A percentile compares a stretch with the other conserved stretches of the same genome.
These are phyloP conservation scores for Asterochloris sp. DNA, from an alignment of 139 green algal species.

Conservation along the genomic window DNA sequence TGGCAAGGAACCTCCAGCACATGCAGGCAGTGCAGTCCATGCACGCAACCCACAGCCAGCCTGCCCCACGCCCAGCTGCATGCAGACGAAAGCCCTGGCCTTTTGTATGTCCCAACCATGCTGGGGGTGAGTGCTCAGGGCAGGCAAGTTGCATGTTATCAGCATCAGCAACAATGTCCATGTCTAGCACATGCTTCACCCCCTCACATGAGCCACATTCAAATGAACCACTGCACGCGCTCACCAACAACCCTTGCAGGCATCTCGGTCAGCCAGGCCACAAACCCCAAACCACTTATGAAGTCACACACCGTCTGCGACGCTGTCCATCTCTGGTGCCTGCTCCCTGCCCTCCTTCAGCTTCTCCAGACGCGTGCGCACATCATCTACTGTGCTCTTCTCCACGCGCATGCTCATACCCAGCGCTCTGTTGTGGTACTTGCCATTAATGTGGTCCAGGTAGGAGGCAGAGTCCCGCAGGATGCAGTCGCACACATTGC, in stretches of 20 bases:
- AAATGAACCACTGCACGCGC: conserved; percentile 1
- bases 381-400: conserved; percentile 77
- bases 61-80: not conserved
- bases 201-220: conserved; percentile 47
- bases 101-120: not conserved
- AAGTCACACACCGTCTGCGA: conserved; percentile 21
- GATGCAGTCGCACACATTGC: conserved; percentile 93
- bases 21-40: too few relatives aligned
- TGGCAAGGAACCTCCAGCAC: too few relatives aligned
- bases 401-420: conserved; percentile 96
- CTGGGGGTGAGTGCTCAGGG: not conserved
- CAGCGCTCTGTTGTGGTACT: conserved; percentile 92
- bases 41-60: too few relatives aligned
- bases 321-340: conserved; percentile 4
- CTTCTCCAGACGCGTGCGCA: conserved; percentile 36
- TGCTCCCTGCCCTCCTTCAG: conserved; percentile 50
- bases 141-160: not conserved
- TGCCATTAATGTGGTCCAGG: conserved; percentile 99
- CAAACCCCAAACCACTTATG: not conserved
- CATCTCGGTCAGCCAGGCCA: not conserved
- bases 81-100: not conserved
- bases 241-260: not conserved
- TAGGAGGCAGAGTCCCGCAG: conserved; percentile 90
- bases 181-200: not conserved
- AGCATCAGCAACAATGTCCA: not conserved